phyloP scores from a whole-genome alignment of 108 stramenopile species.

The Nitzschia sp. region DNA sequence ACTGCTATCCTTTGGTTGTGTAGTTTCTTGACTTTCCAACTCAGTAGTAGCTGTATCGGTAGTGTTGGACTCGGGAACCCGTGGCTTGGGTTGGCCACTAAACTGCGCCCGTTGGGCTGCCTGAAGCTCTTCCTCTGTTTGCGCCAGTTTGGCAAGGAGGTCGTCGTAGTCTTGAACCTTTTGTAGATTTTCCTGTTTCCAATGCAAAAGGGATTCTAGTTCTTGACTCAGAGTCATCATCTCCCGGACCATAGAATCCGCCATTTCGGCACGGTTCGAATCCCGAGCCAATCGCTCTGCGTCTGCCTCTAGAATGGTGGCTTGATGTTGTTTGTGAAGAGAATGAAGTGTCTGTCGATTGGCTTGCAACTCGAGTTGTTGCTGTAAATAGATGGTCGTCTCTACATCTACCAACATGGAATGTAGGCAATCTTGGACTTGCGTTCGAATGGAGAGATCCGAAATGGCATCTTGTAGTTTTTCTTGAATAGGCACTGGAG shows the following conservation, averaged over 20 bases:
- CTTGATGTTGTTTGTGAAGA: constrained; percentile 26
- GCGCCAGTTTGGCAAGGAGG: constrained; percentile 43
- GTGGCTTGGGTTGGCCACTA: constrained; percentile 3
- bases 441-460: constrained; percentile 34
- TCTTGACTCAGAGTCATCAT: constrained; percentile 40
- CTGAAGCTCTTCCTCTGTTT: constrained; percentile 45
- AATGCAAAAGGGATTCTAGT: constrained; percentile 33
- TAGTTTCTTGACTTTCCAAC: background rate
- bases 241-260: constrained; percentile 47
- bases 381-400: constrained; percentile 34
- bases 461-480: constrained; percentile 20
- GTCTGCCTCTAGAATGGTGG: constrained; percentile 39
- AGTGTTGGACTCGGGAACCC: background rate
- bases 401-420: constrained; percentile 51
- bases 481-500: constrained; percentile 7
- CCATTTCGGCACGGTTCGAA: constrained; percentile 25
- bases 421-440: constrained; percentile 37
- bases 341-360: constrained; percentile 16
- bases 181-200: constrained; percentile 41
- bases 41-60: background rate
- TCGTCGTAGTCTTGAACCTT: constrained; percentile 39
- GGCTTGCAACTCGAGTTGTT: constrained; percentile 27
- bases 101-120: constrained; percentile 7
- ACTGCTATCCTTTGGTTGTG: background rate
- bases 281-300: constrained; percentile 30